Conservation (phyloP, 2,329 filamentous ascomycete species). For the Diaporthe sp. region DNA sequence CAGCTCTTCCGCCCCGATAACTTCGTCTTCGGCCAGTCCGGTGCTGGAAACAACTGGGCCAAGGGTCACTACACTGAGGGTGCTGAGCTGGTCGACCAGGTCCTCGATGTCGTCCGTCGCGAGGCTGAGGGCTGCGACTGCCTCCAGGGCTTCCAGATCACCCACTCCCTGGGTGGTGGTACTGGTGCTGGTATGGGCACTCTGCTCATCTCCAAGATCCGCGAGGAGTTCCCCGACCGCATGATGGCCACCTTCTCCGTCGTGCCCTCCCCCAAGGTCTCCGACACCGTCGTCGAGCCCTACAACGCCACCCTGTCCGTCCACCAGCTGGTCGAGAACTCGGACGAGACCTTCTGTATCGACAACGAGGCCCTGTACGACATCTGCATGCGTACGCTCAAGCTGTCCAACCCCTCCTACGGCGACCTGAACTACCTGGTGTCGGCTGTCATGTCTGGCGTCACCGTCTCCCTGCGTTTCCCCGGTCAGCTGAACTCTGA, state of each 20-base stretch:
- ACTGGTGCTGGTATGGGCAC: conserved; percentile 99
- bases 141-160: conserved; percentile 99
- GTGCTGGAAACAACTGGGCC: conserved; percentile 99
- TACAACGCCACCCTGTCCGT: conserved; percentile 99
- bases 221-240: conserved; percentile 99
- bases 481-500: conserved; percentile 99
- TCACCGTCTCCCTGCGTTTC: conserved; percentile 99
- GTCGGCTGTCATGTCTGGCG: conserved; percentile 99
- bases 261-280: conserved; percentile 98
- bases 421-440: conserved; percentile 99
- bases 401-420: conserved; percentile 98
- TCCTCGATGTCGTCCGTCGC: conserved; percentile 97
- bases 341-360: conserved; percentile 99
- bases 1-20: conserved; percentile 99
- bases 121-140: conserved; percentile 99
- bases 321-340: conserved; percentile 99
- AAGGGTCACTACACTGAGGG: conserved; percentile 99
- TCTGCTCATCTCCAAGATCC: conserved; percentile 99
- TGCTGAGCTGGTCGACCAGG: conserved; percentile 98
- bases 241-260: conserved; percentile 99
- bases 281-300: conserved; percentile 98
- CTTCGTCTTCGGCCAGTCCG: conserved; percentile 99
- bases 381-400: conserved; percentile 99
- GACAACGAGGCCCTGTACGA: conserved; percentile 99
- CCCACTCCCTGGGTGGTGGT: conserved; percentile 99